Base-by-base conservation (phyloP, 164 flowering plant species). In the Tetracentron sinense region DNA sequence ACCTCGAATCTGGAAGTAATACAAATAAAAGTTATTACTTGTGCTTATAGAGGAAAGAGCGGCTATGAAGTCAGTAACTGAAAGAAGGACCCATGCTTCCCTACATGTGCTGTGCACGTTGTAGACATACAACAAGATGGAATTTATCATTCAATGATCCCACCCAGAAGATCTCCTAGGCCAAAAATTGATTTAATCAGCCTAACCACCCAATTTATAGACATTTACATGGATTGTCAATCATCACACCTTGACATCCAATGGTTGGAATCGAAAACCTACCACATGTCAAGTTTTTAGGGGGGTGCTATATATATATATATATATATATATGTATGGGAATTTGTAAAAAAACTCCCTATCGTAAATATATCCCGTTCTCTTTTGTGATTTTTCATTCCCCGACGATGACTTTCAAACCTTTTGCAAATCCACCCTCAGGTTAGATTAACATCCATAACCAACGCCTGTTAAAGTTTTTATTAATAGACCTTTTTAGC, bases 1-100 rank as follows among this genome's bases (percentile, higher is more conserved):
- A 49, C 99, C 96, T 38, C 55, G 74, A 52, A 77, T 77, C 99
- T 94, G 61, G 1, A 67, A 64, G 65, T 30, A 26, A 29, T 42
- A 23, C 28, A 67, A 46, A 16, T 12, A 55, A 22, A 38, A 27
- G 21, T 54, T 56, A 23, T 57, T 35, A 1, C 14, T 58, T 21
- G 19, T 50, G 14, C 22, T 15, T 10, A 20, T 21, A 21, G 22
- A 14, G 42, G 53, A 19, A 50, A 58, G 23, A 31, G 25, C 3
- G 48, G 22, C 42, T 16, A 48, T 21, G 7, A 25, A 3, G 5
- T n/a, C 15, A 48, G 44, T 26, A 20, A 29, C 49, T 23, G 30
- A 52, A 25, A 29, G 22, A 21, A n/a, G n/a, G n/a, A 61, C 0
- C 44, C 35, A 14, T 27, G 17, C 20, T 30, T 14, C 21, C n/a